Evolutionary conservation across 2,329 filamentous ascomycete genomes (phyloP), one percentile per base, ranked within the genome.

Genomic region (Talaromyces albobiverticillius): DNA sequence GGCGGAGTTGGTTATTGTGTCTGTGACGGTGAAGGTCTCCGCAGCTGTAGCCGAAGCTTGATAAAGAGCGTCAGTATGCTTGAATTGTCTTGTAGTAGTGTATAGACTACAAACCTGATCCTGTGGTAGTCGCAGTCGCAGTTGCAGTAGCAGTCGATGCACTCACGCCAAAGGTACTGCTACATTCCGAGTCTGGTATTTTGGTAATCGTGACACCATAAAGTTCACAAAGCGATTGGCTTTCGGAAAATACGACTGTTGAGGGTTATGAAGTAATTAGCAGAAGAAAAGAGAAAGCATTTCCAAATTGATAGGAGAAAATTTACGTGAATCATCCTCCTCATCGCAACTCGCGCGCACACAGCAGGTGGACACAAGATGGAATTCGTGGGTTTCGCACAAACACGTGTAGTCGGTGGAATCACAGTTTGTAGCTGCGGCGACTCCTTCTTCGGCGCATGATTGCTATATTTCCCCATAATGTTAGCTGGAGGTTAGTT

Each of bases 341-440:
- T 20, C 13, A 31, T 38, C 16, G 46, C 52, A 54, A 34, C 11
- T 45, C 11, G 34, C 34, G 29, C 52, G 46, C 38, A 54, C 45
- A 22, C 52, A 54, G 16, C 52, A 54, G 14, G 38, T 26, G 8
- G 45, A 26, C 18, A 45, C 31, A 6, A 25, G 23, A 29, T 43
- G 38, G 31, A 49, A 54, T 18, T 23, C 40, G 22, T 29, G 8
- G 38, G 36, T 49, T 16, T 18, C 25, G 40, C 52, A 54, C 4
- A 43, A 38, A 16, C 52, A 54, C 29, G 29, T 41, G 14, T 54
- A 54, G 31, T 54, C 52, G 31, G 52, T 46, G 2, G 52, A 54
- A 20, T 25, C 22, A n/a, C 46, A 54, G 20, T 18, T 18, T n/a
- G 46, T 32, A 11, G n/a, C 40, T 26, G 52, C 22, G 22, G 18